These are phyloP conservation scores for Ilex aquifolium DNA, from an alignment of 257 asterid genomes.

Conservation along the genomic window DNA sequence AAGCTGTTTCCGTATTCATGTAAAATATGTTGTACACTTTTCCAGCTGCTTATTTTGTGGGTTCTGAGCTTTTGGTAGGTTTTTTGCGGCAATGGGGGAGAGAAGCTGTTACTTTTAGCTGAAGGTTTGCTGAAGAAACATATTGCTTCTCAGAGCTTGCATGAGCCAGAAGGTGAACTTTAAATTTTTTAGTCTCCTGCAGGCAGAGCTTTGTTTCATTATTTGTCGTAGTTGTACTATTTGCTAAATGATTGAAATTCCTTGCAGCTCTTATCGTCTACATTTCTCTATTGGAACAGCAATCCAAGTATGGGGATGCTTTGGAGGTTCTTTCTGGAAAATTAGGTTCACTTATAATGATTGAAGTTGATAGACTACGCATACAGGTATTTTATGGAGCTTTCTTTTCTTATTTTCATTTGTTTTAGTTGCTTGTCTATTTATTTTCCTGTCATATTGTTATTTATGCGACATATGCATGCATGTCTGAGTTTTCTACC, in stretches of 20 bases:
- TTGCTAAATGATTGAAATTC: conserved; percentile 31
- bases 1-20: too few relatives aligned
- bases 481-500: too few relatives aligned
- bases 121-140: conserved; percentile 97
- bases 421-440: neutral
- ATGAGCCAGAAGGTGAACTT: conserved; percentile 82
- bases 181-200: neutral
- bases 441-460: neutral
- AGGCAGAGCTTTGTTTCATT: too few relatives aligned
- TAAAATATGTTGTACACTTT: neutral
- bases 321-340: conserved; percentile 80
- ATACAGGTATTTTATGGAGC: conserved; percentile 66
- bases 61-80: conserved; percentile 47
- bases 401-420: conserved; percentile 9
- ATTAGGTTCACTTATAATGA: conserved; percentile 88
- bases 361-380: conserved; percentile 85
- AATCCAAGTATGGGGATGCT: conserved; percentile 74
- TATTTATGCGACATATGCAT: conserved; percentile 6
- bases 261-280: conserved; percentile 89
- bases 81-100: conserved; percentile 74
- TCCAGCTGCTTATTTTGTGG: conserved; percentile 19
- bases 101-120: conserved; percentile 73
- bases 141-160: conserved; percentile 81
- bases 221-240: conserved; percentile 10
- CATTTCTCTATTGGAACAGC: conserved; percentile 83